Evolutionary conservation across 305 asterid genomes (phyloP).

Genomic region (Fraxinus ornus): DNA sequence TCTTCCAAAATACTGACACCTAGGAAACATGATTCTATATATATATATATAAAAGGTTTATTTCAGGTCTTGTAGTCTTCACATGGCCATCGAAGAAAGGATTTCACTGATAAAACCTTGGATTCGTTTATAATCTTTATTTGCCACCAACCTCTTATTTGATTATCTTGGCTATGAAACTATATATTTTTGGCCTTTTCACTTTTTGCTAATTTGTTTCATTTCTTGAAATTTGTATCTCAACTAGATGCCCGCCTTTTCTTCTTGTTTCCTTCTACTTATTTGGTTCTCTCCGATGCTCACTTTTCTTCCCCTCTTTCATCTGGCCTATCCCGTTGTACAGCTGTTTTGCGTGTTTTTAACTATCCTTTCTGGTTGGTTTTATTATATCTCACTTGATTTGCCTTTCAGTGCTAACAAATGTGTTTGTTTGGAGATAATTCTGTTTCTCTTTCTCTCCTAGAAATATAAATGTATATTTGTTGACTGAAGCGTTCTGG

Average conservation of each 20-base stretch:
- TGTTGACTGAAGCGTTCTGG: background rate
- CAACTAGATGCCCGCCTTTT: too few species aligned
- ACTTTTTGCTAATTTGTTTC: background rate
- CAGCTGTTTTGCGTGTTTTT: background rate
- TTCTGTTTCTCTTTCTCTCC: background rate
- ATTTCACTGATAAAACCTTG: background rate
- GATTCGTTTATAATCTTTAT: background rate
- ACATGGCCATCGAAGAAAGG: background rate
- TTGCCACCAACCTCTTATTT: background rate
- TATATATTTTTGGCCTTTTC: background rate
- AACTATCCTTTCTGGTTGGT: background rate
- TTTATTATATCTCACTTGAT: background rate
- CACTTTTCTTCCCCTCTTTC: background rate
- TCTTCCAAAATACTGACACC: too few species aligned
- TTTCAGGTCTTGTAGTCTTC: too few species aligned
- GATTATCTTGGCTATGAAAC: background rate
- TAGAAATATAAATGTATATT: background rate
- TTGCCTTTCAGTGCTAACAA: background rate
- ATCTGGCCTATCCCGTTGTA: background rate
- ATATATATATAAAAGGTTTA: too few species aligned
- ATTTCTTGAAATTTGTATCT: background rate
- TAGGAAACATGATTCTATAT: too few species aligned
- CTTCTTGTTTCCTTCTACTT: too few species aligned
- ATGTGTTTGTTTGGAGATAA: background rate
- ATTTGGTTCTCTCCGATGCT: too few species aligned